Base-by-base conservation (phyloP, 495 filamentous ascomycete genomes). In the Daldinia decipiens region DNA sequence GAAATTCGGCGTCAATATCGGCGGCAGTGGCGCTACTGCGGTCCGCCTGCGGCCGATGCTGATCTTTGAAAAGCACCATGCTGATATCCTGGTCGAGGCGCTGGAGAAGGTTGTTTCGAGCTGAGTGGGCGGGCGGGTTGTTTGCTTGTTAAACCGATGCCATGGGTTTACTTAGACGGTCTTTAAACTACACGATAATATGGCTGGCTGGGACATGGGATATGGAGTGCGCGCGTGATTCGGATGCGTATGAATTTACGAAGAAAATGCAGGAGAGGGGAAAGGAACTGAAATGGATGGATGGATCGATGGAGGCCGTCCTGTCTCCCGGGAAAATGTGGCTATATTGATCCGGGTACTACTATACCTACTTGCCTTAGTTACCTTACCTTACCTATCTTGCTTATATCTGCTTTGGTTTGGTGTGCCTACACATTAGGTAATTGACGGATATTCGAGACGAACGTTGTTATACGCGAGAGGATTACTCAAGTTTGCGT, bases 61-160 rank as follows among this genome's bases (percentile, higher is more conserved):
- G 74, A 88, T 97, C 72, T 98, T 99, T 86, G 90, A 97, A 87
- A 87, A 93, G 84, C 88, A 92, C 77, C 95, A 99, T 83, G 95
- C 90, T 79, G 85, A 84, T 75, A 79, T 87, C 32, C 69, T 88
- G 73, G 39, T 86, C 26, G 84, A 80, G 26, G 81, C 77, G 17
- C 57, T 95, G 62, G 93, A 96, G 85, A 92, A 92, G 88, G 85
- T 95, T 62, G 84, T 90, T 56, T 59, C 61, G 65, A 76, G 62
- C 65, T 75, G 31, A 65, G 52, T 39, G 39, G 43, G 21, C 9
- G 0, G 26, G 43, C 8, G 39, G 39, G 39, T 52, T 32, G 7
- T 13, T 58, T 38, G 27, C n/a, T 36, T 27, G 12, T 52, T 9
- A 12, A 34, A 34, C 13, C 19, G 17, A 19, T 9, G n/a, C 6